These are phyloP conservation scores for Epichloe aotearoae DNA, from an alignment of 2,329 filamentous ascomycete species.

Conservation along the genomic window DNA sequence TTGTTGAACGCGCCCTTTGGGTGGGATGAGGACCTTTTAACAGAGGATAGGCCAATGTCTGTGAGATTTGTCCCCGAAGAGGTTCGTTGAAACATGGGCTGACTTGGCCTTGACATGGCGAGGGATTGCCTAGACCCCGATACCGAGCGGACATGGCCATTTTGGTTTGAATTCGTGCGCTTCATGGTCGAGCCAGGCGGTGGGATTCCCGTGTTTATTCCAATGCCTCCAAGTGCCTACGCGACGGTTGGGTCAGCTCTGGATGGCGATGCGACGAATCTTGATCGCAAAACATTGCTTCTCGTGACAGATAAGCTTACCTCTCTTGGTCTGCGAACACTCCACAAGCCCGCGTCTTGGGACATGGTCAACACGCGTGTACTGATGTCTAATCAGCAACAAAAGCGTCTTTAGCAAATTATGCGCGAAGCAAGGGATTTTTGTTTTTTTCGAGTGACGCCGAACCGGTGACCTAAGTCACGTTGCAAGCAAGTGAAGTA, in stretches of 20 bases:
- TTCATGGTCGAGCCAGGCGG: conserved; percentile 91
- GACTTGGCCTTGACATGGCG: conserved; percentile 67
- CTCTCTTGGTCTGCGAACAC: conserved; percentile 82
- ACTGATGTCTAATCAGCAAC: background rate
- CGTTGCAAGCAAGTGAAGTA: background rate
- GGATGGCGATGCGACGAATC: conserved; percentile 8
- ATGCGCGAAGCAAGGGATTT: background rate
- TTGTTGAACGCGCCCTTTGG: conserved; percentile 42
- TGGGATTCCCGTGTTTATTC: conserved; percentile 71
- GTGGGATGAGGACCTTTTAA: conserved; percentile 70
- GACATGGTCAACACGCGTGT: conserved; percentile 46
- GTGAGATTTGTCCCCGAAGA: conserved; percentile 72
- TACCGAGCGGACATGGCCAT: conserved; percentile 66
- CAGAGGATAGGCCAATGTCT: conserved; percentile 69
- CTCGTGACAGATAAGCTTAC: conserved; percentile 34
- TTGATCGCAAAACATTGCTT: background rate
- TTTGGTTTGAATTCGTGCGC: conserved; percentile 62
- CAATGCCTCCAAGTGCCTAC: conserved; percentile 77
- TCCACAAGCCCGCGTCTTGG: conserved; percentile 79
- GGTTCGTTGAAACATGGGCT: conserved; percentile 74
- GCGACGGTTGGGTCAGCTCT: background rate
- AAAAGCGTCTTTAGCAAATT: background rate
- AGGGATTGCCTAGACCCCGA: conserved; percentile 79
- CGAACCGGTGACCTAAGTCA: conserved; percentile 1
- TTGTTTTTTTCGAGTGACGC: background rate